Percentiles rank a stretch among this genome's conserved stretches.
These are phyloP conservation scores for Wickerhamiella brachini DNA, from an alignment of 805 yeast genomes.

Conservation along the genomic window DNA sequence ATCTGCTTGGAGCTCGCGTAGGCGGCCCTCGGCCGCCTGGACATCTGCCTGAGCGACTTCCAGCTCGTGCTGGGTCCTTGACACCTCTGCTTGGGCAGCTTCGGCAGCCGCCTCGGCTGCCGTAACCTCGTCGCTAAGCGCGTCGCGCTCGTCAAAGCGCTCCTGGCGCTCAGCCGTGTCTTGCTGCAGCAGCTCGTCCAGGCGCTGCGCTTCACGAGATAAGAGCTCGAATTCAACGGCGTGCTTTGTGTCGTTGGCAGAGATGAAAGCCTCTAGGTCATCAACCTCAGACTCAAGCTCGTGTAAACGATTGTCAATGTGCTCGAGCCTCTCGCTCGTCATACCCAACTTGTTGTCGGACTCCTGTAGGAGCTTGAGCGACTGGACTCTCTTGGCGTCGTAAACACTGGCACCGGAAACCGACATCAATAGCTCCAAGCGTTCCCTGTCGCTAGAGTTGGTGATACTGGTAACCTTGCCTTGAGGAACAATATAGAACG, in stretches of 20 bases:
- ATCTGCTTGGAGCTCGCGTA: not conserved
- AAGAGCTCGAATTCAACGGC: slow-evolving; percentile 59
- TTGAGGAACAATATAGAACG: slow-evolving; percentile 94
- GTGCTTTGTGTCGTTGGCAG: slow-evolving; percentile 51
- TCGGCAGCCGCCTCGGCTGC: slow-evolving; percentile 5
- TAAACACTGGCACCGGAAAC: slow-evolving; percentile 93
- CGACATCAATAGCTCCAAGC: slow-evolving; percentile 67
- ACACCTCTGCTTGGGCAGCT: slow-evolving; percentile 8
- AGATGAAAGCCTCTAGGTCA: slow-evolving; percentile 58
- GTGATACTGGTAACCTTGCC: slow-evolving; percentile 83
- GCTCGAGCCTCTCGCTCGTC: slow-evolving; percentile 57
- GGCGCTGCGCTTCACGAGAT: slow-evolving; percentile 43
- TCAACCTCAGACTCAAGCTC: slow-evolving; percentile 73
- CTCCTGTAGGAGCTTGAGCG: slow-evolving; percentile 62
- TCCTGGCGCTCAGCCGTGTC: slow-evolving; percentile 4
- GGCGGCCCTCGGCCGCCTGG: not conserved
- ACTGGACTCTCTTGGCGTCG: slow-evolving; percentile 66
- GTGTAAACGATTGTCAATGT: slow-evolving; percentile 54
- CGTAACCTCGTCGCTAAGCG: slow-evolving; percentile 2
- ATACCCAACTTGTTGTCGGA: slow-evolving; percentile 54
- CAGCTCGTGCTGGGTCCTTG: slow-evolving; percentile 9
- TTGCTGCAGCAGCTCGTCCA: slow-evolving; percentile 2
- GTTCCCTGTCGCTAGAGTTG: slow-evolving; percentile 74
- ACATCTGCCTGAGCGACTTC: slow-evolving; percentile 1
- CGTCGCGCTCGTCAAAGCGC: slow-evolving; percentile 1